Base-by-base conservation (phyloP, 2,329 filamentous ascomycete species). In the Calycina herbarum region DNA sequence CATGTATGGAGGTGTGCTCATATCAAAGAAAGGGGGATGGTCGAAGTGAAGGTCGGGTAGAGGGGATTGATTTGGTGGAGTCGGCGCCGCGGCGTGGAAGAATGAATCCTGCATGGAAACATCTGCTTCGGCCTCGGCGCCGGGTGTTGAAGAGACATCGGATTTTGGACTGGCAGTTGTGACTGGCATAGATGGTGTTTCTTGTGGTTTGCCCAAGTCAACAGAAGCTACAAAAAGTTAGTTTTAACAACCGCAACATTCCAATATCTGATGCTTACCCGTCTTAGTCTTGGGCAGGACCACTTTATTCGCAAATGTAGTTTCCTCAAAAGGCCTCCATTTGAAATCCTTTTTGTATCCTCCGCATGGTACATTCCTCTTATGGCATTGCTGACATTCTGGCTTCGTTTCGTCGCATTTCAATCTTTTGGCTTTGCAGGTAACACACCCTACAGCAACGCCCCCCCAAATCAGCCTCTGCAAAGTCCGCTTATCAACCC, bases 281-380 rank as follows among this genome's bases (percentile, higher is more conserved):
- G 69, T 67, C 63, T 74, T 74, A 54, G 65, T 61, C 61, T 69
- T 73, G 5, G 71, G 40, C 35, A 69, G 70, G 20, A 67, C 69
- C 40, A 65, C 63, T 70, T 82, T 85, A 61, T 78, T 77, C 24
- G 78, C 77, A 68, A 87, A 81, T 63, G 79, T 86, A 58, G 85
- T 82, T 69, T 91, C 88, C 73, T 89, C 87, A 71, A 90, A 90
- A 0, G 87, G 83, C 62, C 87, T 82, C 89, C 89, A 92, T 81
- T 91, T 91, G 79, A 90, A 91, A 75, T 90, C 86, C 75, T 90
- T 92, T 76, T 87, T 89, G 78, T 91, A 92, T 42, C 89, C 89
- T 66, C 88, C 89, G 74, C 89, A 92, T 3, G 79, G 75, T 27
- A 91, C 88, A 68, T 84, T 86, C 62, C 89, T 82, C 71, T 85